Evolutionary conservation across 2,329 filamentous ascomycete genomes (phyloP).

Genomic region (Botrytis aclada): DNA sequence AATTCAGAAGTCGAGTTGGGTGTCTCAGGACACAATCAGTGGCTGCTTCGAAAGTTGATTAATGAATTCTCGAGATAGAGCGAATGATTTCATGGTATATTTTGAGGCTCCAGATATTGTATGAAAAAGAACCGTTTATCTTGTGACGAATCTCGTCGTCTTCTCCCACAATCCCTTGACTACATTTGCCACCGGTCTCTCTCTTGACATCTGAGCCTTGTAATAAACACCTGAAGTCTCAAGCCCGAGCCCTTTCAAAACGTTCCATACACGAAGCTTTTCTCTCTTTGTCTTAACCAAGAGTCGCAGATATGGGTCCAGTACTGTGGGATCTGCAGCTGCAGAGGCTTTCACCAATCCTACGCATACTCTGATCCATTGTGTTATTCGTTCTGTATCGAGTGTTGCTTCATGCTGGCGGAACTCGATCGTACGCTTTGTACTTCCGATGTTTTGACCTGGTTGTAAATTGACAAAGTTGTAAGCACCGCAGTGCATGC

Average conservation of each 20-base stretch:
- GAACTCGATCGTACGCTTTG: constrained; percentile 32
- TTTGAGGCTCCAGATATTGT: background rate
- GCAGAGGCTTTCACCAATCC: constrained; percentile 19
- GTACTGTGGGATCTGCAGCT: background rate
- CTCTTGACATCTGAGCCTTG: background rate
- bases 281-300: background rate
- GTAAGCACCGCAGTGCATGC: background rate
- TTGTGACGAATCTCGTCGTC: background rate
- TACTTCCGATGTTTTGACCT: background rate
- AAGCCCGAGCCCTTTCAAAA: constrained; percentile 2
- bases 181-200: background rate
- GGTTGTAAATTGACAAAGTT: background rate
- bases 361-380: constrained; percentile 25
- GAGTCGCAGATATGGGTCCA: background rate
- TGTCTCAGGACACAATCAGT: background rate
- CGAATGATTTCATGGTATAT: background rate
- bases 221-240: background rate
- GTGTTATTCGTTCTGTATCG: constrained; percentile 19
- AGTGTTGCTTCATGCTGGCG: constrained; percentile 30
- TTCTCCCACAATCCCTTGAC: background rate
- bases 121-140: background rate
- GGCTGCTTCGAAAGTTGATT: background rate
- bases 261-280: background rate
- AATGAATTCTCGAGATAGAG: background rate
- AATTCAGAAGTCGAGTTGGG: background rate